Conservation (phyloP, 2,329 filamentous ascomycete species). For the Arthroderma uncinatum region DNA sequence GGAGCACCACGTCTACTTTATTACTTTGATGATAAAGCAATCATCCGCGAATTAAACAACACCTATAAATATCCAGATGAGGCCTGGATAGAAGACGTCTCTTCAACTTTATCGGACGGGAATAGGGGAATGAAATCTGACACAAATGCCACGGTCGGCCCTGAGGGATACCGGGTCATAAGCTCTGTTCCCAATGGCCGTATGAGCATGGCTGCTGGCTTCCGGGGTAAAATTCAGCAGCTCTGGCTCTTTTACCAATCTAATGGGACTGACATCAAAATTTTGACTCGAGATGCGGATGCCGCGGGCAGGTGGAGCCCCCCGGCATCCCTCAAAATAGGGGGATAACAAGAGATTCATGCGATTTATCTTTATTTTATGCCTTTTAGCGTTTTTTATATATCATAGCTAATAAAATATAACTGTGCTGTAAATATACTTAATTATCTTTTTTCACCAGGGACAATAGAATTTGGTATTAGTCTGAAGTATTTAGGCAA, state of each 20-base stretch:
- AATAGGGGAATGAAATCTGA: not conserved
- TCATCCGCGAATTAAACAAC: not conserved
- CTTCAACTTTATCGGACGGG: not conserved
- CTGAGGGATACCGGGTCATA: not conserved
- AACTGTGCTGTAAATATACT: no score
- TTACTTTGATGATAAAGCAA: not conserved
- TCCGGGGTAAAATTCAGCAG: not conserved
- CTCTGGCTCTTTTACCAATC: not conserved
- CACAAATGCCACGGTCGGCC: not conserved
- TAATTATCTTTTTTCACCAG: no score
- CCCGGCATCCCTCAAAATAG: not conserved
- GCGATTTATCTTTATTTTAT: not conserved
- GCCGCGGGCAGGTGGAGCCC: not conserved
- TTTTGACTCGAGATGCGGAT: not conserved
- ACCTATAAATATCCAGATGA: not conserved
- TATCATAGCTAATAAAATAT: no score
- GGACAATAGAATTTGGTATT: no score
- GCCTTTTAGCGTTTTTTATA: not conserved
- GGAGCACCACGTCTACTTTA: not conserved
- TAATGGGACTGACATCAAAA: not conserved
- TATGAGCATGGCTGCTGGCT: not conserved
- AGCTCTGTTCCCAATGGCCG: not conserved
- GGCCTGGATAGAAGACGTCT: not conserved
- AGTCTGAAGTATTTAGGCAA: no score
- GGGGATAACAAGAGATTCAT: not conserved